Base-by-base conservation (phyloP, 176 grass and related monocot species). In the Secale cereale region DNA sequence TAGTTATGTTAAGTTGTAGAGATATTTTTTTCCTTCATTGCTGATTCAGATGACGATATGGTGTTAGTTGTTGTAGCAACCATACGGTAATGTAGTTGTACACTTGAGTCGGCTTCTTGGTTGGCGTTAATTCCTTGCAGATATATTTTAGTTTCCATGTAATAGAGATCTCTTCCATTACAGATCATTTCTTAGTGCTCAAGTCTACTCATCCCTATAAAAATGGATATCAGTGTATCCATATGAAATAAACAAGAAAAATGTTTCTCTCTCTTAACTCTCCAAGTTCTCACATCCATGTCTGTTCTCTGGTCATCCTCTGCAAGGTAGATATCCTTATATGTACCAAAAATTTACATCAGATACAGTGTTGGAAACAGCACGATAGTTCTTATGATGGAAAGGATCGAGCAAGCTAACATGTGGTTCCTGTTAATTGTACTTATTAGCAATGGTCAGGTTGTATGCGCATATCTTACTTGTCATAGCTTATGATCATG, bases 1-100 rank as follows among this genome's bases (percentile, higher is more conserved):
- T 78, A 83, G 76, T 74, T 54, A 76, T 85, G 33, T 25, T 31
- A 54, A 63, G 32, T 84, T 43, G 35, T 81, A 67, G 43, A 65
- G 63, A 22, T 59, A 4, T 14, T 19, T 64, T 73, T 50, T 43
- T 29, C 43, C 43, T 62, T 69, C 33, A 70, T 45, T 50, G 11
- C 31, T 81, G 35, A 88, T 84, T 37, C 48, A 37, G 54, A 65
- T 83, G 54, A 41, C 79, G 50, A 32, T 76, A 22, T 54, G 27
- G 46, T 30, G 73, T 76, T 76, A 54, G 46, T 17, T 52, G 45
- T 54, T 76, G 45, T 76, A 76, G 26, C 46, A 76, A 76, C 73
- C 16, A 54, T 54, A 54, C 13, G 9, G 15, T 48, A 76, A 17
- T 76, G 45, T 52, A 52, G 26, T 75, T 45, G 70, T 37, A 40